These are phyloP conservation scores for Clavariopsis aquatica DNA, from an alignment of 495 filamentous ascomycete species.

Conservation along the genomic window DNA sequence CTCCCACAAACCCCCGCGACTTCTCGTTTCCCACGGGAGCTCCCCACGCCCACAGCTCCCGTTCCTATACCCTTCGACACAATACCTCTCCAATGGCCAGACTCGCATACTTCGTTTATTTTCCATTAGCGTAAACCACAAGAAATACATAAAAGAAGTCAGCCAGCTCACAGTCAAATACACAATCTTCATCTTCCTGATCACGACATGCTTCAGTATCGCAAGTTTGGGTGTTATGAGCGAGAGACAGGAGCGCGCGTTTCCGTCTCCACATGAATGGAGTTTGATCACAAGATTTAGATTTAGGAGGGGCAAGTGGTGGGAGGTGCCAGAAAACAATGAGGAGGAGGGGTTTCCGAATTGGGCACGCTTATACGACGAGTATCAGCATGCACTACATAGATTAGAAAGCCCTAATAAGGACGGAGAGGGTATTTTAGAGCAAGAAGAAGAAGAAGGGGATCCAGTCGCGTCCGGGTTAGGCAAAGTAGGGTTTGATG, in stretches of 20 bases:
- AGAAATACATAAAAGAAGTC: slow-evolving; percentile 65
- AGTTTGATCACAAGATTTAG: slow-evolving; percentile 48
- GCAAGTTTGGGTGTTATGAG: slow-evolving; percentile 62
- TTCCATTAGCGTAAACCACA: slow-evolving; percentile 65
- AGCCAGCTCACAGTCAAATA: slow-evolving; percentile 63
- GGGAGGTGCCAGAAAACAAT: slow-evolving; percentile 54
- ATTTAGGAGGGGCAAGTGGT: slow-evolving; percentile 32
- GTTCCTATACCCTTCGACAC: slow-evolving; percentile 64
- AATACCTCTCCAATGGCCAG: slow-evolving; percentile 49
- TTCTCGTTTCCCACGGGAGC: slow-evolving; percentile 49
- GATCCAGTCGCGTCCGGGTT: slow-evolving; percentile 54
- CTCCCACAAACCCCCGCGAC: slow-evolving; percentile 36
- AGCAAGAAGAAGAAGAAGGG: slow-evolving; percentile 55
- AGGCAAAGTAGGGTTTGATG: slow-evolving; percentile 64
- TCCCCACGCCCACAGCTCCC: slow-evolving; percentile 73
- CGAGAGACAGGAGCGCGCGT: slow-evolving; percentile 68
- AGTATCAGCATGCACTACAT: slow-evolving; percentile 55
- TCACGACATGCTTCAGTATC: slow-evolving; percentile 54
- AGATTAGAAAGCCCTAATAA: slow-evolving; percentile 54
- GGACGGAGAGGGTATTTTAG: slow-evolving; percentile 65
- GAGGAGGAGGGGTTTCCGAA: slow-evolving; percentile 55
- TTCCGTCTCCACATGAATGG: slow-evolving; percentile 78
- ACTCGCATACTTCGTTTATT: slow-evolving; percentile 61
- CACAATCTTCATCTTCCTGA: slow-evolving; percentile 57
- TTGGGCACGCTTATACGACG: slow-evolving; percentile 62